phyloP scores from a whole-genome alignment of 345 rosid genomes.

The Citrus sp. region DNA sequence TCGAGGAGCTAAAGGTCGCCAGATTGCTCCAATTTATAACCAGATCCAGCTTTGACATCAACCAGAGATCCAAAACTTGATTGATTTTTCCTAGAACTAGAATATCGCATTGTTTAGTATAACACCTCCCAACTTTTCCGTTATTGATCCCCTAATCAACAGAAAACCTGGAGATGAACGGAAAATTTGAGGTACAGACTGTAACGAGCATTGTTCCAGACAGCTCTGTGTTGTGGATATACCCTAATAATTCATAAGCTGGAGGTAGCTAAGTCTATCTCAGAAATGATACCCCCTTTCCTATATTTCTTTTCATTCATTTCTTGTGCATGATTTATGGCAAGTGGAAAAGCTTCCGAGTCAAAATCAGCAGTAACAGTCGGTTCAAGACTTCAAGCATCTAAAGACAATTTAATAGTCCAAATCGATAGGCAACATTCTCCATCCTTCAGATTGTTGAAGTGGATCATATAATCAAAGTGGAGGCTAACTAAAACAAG shows the following conservation, averaged over 20 bases:
- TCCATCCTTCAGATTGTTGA: neutral
- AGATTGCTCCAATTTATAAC: no score
- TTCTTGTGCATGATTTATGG: neutral
- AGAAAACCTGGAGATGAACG: no score
- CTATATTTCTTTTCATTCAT: neutral
- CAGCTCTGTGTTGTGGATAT: neutral
- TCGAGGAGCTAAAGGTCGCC: no score
- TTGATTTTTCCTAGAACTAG: neutral
- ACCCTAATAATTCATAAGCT: neutral
- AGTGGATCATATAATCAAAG: neutral
- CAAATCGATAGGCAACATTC: neutral
- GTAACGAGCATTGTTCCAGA: no score
- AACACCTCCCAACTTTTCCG: no score
- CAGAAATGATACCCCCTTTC: neutral
- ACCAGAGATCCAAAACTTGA: neutral
- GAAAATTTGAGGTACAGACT: no score
- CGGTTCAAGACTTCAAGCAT: neutral
- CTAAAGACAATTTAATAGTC: neutral
- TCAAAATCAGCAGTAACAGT: neutral
- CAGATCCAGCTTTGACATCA: neutral
- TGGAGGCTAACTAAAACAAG: neutral
- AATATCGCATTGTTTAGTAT: neutral
- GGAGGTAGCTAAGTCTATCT: neutral
- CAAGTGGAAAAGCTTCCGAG: neutral
- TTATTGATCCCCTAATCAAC: no score